Conservation (phyloP, 129 eudicot species). For the Flaveria bidentis region DNA sequence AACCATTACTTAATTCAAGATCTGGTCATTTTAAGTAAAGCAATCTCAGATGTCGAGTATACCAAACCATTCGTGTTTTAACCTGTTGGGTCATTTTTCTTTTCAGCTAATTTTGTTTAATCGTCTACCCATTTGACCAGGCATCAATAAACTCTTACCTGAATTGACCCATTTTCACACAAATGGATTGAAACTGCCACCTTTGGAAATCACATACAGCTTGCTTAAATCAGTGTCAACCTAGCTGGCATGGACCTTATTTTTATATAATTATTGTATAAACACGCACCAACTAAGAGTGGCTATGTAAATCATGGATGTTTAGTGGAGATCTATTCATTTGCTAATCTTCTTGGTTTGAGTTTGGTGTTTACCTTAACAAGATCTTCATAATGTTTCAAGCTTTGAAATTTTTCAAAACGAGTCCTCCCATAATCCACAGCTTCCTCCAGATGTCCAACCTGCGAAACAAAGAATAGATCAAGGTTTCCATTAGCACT, state of each 20-base stretch:
- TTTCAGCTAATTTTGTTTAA: neutral
- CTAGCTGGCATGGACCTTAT: neutral
- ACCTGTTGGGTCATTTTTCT: neutral
- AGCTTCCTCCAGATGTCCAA: conserved; percentile 72
- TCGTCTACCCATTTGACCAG: too few species aligned
- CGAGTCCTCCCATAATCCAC: conserved; percentile 60
- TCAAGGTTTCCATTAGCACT: neutral
- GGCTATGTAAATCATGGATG: conserved; percentile 1
- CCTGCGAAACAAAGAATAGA: conserved; percentile 42
- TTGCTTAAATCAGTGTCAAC: neutral
- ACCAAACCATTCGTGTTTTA: neutral
- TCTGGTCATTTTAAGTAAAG: neutral
- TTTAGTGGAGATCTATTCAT: neutral
- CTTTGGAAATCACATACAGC: conserved; percentile 1
- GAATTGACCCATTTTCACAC: neutral
- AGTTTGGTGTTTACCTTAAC: conserved; percentile 49
- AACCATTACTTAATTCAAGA: neutral
- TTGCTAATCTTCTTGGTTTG: neutral
- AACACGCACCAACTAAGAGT: neutral
- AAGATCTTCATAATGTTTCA: conserved; percentile 53
- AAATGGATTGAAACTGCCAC: neutral
- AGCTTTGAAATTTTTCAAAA: conserved; percentile 53
- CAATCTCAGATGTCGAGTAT: neutral
- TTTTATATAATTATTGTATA: neutral
- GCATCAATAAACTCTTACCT: neutral